A percentile compares a stretch with the other conserved stretches of the same genome.
phyloP scores from a whole-genome alignment of 2,329 filamentous ascomycete genomes.

The Aspergillus aculeatus region DNA sequence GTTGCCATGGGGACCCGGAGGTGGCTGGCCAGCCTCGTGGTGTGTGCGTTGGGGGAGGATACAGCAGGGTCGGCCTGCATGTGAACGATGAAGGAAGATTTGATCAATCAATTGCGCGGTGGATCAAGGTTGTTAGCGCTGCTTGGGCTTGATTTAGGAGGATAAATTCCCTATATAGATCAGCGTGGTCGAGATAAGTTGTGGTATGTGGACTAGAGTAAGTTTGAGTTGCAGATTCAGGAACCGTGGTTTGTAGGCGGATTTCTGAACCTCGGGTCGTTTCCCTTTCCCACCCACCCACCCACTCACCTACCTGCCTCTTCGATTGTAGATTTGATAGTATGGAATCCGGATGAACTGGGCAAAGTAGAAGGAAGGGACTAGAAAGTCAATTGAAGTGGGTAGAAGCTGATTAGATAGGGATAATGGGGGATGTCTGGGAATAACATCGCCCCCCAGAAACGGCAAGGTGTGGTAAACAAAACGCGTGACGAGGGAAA shows the following conservation, averaged over 20 bases:
- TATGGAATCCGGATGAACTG: not conserved
- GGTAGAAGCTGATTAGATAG: not conserved
- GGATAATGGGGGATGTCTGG: not conserved
- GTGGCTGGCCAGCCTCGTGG: conserved; percentile 15
- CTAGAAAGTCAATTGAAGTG: not conserved
- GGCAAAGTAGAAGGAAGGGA: conserved; percentile 6
- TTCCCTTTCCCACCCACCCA: not conserved
- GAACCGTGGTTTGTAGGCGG: not conserved
- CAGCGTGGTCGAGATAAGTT: not conserved
- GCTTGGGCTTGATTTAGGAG: not conserved
- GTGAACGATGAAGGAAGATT: not conserved
- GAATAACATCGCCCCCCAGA: not conserved
- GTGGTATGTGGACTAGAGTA: no score
- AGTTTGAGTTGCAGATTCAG: not conserved
- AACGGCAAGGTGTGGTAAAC: conserved; percentile 26
- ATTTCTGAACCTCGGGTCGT: not conserved
- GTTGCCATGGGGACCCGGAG: conserved; percentile 25
- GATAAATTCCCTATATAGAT: not conserved
- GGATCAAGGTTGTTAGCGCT: not conserved
- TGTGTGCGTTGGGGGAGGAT: conserved; percentile 10
- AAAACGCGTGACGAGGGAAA: conserved; percentile 21
- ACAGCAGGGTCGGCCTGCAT: not conserved
- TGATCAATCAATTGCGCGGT: not conserved
- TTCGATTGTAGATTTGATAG: not conserved
- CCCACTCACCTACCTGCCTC: not conserved